Conservation (phyloP, 2,329 filamentous ascomycete species). For the Hypoxylon sp. region DNA sequence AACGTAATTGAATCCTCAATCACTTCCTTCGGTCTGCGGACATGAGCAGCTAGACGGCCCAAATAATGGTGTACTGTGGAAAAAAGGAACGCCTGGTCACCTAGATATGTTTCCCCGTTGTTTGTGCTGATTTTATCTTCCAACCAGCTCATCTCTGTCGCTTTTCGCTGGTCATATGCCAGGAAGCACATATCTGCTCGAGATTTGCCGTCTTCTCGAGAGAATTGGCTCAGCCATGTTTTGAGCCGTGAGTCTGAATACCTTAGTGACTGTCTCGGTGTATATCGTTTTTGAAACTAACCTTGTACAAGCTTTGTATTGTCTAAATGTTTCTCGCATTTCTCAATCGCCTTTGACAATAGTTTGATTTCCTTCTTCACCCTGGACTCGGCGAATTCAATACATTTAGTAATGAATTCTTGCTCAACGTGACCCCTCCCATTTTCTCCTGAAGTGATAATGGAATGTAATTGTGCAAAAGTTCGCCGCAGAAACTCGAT, state of each 20-base stretch:
- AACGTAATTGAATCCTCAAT: constrained; percentile 55
- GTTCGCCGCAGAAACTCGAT: constrained; percentile 52
- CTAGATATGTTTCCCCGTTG: background rate
- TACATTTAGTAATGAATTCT: constrained; percentile 44
- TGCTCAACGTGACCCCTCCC: constrained; percentile 4
- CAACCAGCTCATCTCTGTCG: constrained; percentile 26
- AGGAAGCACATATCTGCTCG: constrained; percentile 34
- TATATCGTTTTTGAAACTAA: constrained; percentile 27
- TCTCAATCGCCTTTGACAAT: background rate
- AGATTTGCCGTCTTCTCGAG: background rate
- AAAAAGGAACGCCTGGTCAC: constrained; percentile 46
- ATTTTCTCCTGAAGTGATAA: constrained; percentile 19
- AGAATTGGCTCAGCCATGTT: constrained; percentile 35
- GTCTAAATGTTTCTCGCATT: constrained; percentile 4
- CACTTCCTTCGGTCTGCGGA: constrained; percentile 58
- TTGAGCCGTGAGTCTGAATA: constrained; percentile 34
- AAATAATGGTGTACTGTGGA: constrained; percentile 58
- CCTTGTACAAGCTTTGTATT: constrained; percentile 7
- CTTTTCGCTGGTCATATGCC: constrained; percentile 33
- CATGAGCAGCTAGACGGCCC: constrained; percentile 62
- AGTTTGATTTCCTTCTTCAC: constrained; percentile 24
- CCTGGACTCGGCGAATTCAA: constrained; percentile 30
- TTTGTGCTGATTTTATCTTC: background rate
- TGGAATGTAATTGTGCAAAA: constrained; percentile 43
- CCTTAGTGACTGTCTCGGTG: background rate